Evolutionary conservation across 139 green algal species (phyloP).

Genomic region (Chlamydomonas sp.): DNA sequence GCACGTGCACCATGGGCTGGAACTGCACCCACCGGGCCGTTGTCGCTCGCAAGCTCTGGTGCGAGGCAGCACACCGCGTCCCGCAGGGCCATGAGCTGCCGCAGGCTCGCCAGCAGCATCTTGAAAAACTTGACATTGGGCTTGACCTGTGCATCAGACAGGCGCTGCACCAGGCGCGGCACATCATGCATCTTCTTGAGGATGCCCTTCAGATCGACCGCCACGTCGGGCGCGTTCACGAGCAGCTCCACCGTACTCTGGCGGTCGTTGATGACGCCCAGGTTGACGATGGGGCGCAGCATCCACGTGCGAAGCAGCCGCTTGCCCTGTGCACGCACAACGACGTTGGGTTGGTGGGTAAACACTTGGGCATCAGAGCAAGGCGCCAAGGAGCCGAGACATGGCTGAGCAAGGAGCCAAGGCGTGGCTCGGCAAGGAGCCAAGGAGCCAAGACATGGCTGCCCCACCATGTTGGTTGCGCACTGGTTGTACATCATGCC

Average conservation of each 20-base stretch:
- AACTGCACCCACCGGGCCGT: no score
- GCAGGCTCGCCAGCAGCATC: constrained; percentile 34
- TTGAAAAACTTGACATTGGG: constrained; percentile 43
- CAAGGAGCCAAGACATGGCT: no score
- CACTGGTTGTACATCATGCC: constrained; percentile 58
- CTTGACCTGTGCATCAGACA: constrained; percentile 35
- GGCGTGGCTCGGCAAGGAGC: no score
- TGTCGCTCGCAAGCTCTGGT: no score
- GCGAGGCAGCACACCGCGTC: not conserved
- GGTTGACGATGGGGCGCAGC: constrained; percentile 63
- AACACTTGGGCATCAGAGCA: not conserved
- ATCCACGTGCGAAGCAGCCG: constrained; percentile 71
- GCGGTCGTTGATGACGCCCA: constrained; percentile 52
- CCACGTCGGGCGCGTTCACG: constrained; percentile 33
- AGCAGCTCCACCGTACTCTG: constrained; percentile 57
- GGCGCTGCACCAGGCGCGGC: constrained; percentile 34
- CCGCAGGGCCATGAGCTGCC: constrained; percentile 32
- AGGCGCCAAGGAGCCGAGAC: not conserved
- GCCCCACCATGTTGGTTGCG: constrained; percentile 43
- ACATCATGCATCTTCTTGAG: constrained; percentile 53
- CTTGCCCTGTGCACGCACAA: constrained; percentile 30
- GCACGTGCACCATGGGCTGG: no score
- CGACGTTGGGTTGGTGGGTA: not conserved
- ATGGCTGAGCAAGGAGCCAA: not conserved
- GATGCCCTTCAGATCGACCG: constrained; percentile 26